Evolutionary conservation across 805 yeast genomes (phyloP).

Genomic region (Candida multigemmis): DNA sequence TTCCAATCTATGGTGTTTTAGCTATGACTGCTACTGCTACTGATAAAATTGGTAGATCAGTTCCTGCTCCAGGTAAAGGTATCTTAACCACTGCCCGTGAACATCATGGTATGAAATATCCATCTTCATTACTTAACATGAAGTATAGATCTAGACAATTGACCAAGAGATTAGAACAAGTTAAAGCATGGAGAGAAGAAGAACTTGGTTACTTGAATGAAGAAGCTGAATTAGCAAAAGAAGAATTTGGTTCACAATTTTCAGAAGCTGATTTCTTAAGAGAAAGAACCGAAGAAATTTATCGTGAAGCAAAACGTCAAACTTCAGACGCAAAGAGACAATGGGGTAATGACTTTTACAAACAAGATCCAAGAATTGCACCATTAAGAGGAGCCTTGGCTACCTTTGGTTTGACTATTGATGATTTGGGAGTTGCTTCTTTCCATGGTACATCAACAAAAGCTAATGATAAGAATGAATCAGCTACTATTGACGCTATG

Average conservation of each 20-base stretch:
- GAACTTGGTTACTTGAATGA: conserved; percentile 65
- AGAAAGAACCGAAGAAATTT: conserved; percentile 83
- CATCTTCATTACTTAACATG: conserved; percentile 75
- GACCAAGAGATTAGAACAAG: conserved; percentile 65
- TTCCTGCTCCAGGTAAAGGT: conserved; percentile 99
- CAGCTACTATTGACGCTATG: conserved; percentile 85
- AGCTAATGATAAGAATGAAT: conserved; percentile 98
- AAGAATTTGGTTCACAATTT: conserved; percentile 42
- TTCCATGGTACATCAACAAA: conserved; percentile 99
- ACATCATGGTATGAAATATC: conserved; percentile 73
- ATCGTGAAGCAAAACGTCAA: conserved; percentile 79
- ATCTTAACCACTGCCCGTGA: conserved; percentile 96
- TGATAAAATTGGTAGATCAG: conserved; percentile 97
- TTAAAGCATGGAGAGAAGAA: conserved; percentile 74
- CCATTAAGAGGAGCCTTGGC: conserved; percentile 97
- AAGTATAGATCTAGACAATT: conserved; percentile 92
- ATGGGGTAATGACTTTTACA: conserved; percentile 95
- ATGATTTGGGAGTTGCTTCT: conserved; percentile 92
- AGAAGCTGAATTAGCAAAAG: conserved; percentile 53
- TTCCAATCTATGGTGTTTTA: conserved; percentile 92
- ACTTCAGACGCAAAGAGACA: conserved; percentile 79
- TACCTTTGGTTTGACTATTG: conserved; percentile 84
- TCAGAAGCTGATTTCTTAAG: conserved; percentile 43
- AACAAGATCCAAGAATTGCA: conserved; percentile 86
- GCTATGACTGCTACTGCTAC: conserved; percentile 95